Base-by-base conservation (phyloP, 2,329 filamentous ascomycete species). In the Gyromitra esculenta region DNA sequence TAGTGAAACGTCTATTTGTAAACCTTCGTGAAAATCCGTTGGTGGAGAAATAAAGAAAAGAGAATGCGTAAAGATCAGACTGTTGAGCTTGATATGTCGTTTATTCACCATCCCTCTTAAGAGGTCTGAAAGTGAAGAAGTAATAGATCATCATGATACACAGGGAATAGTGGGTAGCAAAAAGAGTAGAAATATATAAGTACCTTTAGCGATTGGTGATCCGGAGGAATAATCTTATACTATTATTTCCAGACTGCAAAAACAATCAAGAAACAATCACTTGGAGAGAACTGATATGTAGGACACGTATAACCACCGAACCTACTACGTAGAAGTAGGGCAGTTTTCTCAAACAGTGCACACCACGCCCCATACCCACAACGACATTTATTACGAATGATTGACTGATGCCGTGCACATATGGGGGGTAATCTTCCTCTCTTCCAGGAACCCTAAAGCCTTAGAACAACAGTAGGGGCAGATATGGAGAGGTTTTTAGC, bases 81-180 rank as follows among this genome's bases (percentile, higher is more conserved):
- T 77, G 59, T 77, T 77, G 64, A 77, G 71, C 71, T 75, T 66
- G 64, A 77, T 75, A 77, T 77, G 71, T 77, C 75, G 71, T 75
- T 75, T 77, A 59, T 77, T 69, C 75, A 65, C 66, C 75, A 77
- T 75, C 39, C 65, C 69, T 65, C 52, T 65, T 57, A 56, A 74
- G 60, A 74, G 60, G 65, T 77, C 75, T 70, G 75, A 77, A 77
- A 77, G 75, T 77, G 75, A 77, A 77, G 75, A 77, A 77, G 65
- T 64, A 70, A 69, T 54, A 52, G 64, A 77, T 77, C 75, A 77
- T 77, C 75, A 77, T 69, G 39, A 57, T 68, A 75, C 64, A 50
- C 64, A 25, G 35, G 39, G 18, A 39, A 39, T 37, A 13, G 41
- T 18, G 43, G 35, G n/a, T 8, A 50, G 11, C 11, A 7, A 67